These are phyloP conservation scores for Scheffersomyces stipitis DNA, from an alignment of 805 yeast species.

Conservation along the genomic window DNA sequence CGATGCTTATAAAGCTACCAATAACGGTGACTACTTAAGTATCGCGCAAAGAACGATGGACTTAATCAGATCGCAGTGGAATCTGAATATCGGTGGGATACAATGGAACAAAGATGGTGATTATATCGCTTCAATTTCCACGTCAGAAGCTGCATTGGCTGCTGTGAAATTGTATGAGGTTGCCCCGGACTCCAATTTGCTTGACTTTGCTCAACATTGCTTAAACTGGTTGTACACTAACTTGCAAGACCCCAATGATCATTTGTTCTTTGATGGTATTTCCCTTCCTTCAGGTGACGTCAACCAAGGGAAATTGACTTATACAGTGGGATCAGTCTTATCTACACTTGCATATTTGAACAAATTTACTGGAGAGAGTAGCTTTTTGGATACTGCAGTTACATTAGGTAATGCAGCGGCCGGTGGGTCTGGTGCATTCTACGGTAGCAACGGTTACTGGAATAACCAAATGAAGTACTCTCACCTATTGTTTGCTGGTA, in stretches of 20 bases:
- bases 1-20: conserved; percentile 9
- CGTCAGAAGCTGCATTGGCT: conserved; percentile 13
- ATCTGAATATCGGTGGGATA: conserved; percentile 9
- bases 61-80: conserved; percentile 8
- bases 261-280: conserved; percentile 12
- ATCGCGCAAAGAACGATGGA: conserved; percentile 7
- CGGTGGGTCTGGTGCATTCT: conserved; percentile 10
- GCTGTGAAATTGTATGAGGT: conserved; percentile 10
- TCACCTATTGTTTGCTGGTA: conserved; percentile 16
- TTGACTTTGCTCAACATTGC: conserved; percentile 9
- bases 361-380: conserved; percentile 5
- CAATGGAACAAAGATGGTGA: conserved; percentile 9
- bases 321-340: conserved; percentile 12
- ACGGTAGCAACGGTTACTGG: conserved; percentile 14
- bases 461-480: conserved; percentile 13
- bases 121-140: conserved; percentile 13
- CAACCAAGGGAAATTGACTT: conserved; percentile 12
- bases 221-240: conserved; percentile 9
- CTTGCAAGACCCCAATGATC: conserved; percentile 13
- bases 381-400: conserved; percentile 8
- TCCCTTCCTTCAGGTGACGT: conserved; percentile 3
- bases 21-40: conserved; percentile 6
- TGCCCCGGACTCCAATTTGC: conserved; percentile 3
- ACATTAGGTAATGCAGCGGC: conserved; percentile 10
- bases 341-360: conserved; percentile 10